Percentiles rank a stretch among this genome's conserved stretches.
phyloP scores from a whole-genome alignment of 2,329 filamentous ascomycete species.

The Diaporthe capsici region DNA sequence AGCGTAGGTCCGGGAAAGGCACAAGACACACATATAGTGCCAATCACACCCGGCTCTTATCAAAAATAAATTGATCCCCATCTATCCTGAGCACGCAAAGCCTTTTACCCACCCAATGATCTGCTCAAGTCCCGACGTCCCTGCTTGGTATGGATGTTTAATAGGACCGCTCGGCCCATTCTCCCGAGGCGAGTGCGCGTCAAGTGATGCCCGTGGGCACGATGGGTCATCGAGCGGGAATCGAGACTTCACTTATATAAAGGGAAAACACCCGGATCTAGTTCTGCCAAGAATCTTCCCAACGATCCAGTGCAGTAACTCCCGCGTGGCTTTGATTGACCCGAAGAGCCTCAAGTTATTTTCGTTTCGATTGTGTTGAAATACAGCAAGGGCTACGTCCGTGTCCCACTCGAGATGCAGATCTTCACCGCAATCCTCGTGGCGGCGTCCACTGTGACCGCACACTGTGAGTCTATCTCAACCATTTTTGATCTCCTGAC shows the following conservation, averaged over 20 bases:
- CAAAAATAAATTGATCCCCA: conserved; percentile 26
- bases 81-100: conserved; percentile 15
- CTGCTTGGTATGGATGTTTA: background rate
- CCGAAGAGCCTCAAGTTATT: conserved; percentile 30
- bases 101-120: conserved; percentile 19
- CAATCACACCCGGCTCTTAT: conserved; percentile 13
- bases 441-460: conserved; percentile 44
- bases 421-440: conserved; percentile 43
- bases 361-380: background rate
- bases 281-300: conserved; percentile 1
- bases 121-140: background rate
- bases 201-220: background rate
- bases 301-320: conserved; percentile 18
- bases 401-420: conserved; percentile 42
- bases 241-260: conserved; percentile 19
- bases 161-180: conserved; percentile 18
- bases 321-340: conserved; percentile 31
- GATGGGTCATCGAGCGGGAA: background rate
- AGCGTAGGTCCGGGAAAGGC: background rate
- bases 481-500: too few species aligned
- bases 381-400: background rate
- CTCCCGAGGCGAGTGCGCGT: background rate
- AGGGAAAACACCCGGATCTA: conserved; percentile 18
- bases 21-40: background rate
- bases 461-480: conserved; percentile 46